A percentile compares a stretch with the other conserved stretches of the same genome.
phyloP scores from a whole-genome alignment of 805 yeast species.

The Cyberlindnera maritima region DNA sequence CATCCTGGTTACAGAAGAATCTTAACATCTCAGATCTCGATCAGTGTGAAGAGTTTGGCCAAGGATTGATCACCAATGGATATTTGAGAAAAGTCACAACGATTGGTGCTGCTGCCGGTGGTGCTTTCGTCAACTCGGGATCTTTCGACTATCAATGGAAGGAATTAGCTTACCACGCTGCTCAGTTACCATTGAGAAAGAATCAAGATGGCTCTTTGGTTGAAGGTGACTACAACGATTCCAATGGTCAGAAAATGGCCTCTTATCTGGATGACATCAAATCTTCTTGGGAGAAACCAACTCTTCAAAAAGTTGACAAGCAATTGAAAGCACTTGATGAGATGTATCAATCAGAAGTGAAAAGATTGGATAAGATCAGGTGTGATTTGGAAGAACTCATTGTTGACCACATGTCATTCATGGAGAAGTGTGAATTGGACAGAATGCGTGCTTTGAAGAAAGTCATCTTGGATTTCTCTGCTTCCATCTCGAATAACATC shows the following conservation, averaged over 20 bases:
- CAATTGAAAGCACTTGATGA: slow-evolving; percentile 61
- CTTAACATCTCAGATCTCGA: slow-evolving; percentile 44
- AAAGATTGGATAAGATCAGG: slow-evolving; percentile 59
- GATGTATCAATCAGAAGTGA: slow-evolving; percentile 52
- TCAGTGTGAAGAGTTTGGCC: slow-evolving; percentile 71
- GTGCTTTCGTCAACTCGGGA: slow-evolving; percentile 74
- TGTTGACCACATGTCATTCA: slow-evolving; percentile 67
- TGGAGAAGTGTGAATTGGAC: slow-evolving; percentile 82
- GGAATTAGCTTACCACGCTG: slow-evolving; percentile 58
- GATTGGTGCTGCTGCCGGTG: slow-evolving; percentile 65
- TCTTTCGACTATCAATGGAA: slow-evolving; percentile 82
- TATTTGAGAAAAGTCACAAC: slow-evolving; percentile 51
- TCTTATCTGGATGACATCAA: slow-evolving; percentile 25
- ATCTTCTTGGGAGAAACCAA: slow-evolving; percentile 45
- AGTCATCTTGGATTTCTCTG: slow-evolving; percentile 68
- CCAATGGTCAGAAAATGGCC: slow-evolving; percentile 13
- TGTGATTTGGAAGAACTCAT: slow-evolving; percentile 73
- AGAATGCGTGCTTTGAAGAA: slow-evolving; percentile 74
- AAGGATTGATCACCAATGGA: slow-evolving; percentile 60
- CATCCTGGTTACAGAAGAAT: slow-evolving; percentile 54
- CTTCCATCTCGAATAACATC: slow-evolving; percentile 60
- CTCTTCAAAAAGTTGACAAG: slow-evolving; percentile 46
- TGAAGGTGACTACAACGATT: slow-evolving; percentile 30
- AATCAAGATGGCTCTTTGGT: slow-evolving; percentile 17
- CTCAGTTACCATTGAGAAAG: slow-evolving; percentile 30